Conservation (phyloP, 805 yeast species). For the Wickerhamiella brachini region DNA sequence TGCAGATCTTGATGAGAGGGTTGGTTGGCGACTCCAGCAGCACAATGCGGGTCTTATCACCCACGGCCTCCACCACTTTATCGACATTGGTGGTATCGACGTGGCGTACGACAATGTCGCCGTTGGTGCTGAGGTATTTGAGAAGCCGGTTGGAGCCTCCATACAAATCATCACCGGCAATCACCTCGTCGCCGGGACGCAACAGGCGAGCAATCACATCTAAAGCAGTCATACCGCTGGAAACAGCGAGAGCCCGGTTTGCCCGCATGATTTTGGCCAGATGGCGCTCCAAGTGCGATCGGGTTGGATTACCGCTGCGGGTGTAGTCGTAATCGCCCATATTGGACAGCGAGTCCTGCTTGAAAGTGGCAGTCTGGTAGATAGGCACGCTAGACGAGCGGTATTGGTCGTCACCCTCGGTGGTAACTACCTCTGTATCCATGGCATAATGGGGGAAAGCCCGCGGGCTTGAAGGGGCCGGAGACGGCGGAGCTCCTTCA, state of each 20-base stretch:
- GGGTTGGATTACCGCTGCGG: constrained; percentile 87
- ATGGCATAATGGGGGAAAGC: constrained; percentile 32
- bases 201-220: constrained; percentile 71
- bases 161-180: constrained; percentile 89
- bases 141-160: constrained; percentile 88
- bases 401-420: constrained; percentile 52
- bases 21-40: constrained; percentile 87
- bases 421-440: constrained; percentile 58
- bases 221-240: constrained; percentile 86
- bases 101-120: constrained; percentile 54
- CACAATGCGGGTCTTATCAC: constrained; percentile 52
- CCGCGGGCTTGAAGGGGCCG: constrained; percentile 25
- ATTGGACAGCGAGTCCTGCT: constrained; percentile 55
- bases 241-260: constrained; percentile 63
- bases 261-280: constrained; percentile 63
- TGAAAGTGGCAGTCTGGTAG: constrained; percentile 91
- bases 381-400: constrained; percentile 77
- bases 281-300: constrained; percentile 67
- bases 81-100: constrained; percentile 68
- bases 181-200: constrained; percentile 72
- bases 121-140: constrained; percentile 51
- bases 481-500: constrained; percentile 22
- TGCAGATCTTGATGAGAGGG: constrained; percentile 80
- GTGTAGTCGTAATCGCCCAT: constrained; percentile 81
- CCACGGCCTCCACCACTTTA: constrained; percentile 43